Percentiles rank a stretch among this genome's conserved stretches.
Conservation (phyloP, 768 basidiomycete genomes). For the Mycena rosella region DNA sequence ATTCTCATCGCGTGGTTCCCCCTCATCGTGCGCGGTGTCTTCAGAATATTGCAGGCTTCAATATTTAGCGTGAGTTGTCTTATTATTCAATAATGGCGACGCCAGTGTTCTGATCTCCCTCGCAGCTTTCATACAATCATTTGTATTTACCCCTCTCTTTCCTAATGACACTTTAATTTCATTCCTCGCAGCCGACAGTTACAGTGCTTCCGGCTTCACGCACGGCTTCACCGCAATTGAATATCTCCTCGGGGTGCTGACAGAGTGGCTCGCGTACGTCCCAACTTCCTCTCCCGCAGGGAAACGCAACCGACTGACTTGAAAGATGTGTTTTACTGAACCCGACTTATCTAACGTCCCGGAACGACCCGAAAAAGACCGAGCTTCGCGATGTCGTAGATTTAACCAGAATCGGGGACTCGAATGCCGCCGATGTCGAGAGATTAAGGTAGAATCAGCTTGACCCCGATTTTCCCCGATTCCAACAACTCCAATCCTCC, state of each 20-base stretch:
- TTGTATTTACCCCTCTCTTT: background rate
- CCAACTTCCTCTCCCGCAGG: too few relatives aligned
- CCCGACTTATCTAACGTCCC: conserved; percentile 39
- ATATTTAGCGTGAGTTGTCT: background rate
- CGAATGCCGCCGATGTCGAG: too few relatives aligned
- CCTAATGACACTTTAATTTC: background rate
- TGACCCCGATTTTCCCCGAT: too few relatives aligned
- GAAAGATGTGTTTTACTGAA: conserved; percentile 39
- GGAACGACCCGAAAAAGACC: conserved; percentile 4
- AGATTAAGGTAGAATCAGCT: too few relatives aligned
- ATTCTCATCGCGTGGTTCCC: conserved; percentile 48
- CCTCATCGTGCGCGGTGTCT: conserved; percentile 49
- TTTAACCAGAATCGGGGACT: too few relatives aligned
- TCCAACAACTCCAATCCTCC: too few relatives aligned
- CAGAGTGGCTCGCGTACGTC: conserved; percentile 37
- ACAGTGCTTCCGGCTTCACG: conserved; percentile 33
- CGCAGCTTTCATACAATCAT: conserved; percentile 41
- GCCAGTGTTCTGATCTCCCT: background rate
- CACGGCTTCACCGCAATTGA: conserved; percentile 36
- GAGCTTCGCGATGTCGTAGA: too few relatives aligned
- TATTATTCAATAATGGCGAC: background rate
- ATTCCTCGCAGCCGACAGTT: conserved; percentile 30
- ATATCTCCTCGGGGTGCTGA: conserved; percentile 39
- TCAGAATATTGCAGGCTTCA: conserved; percentile 43
- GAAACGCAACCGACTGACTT: too few relatives aligned